phyloP scores from a whole-genome alignment of 345 rosid species.

The Excoecaria agallocha region DNA sequence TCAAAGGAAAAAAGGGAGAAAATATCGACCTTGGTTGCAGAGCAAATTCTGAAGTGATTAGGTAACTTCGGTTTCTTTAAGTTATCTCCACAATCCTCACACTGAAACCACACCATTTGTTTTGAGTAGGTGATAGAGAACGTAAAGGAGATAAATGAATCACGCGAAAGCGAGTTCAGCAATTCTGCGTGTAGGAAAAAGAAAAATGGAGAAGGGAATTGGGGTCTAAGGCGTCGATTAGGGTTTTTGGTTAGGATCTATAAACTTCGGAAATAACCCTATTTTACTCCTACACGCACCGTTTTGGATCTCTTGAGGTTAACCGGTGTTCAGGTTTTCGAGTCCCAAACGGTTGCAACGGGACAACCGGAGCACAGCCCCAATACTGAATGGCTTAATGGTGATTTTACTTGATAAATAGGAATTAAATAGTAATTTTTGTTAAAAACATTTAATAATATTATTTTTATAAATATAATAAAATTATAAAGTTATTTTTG shows the following conservation, averaged over 20 bases:
- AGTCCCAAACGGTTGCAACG: background rate
- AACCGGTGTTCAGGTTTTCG: background rate
- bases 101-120: conserved; percentile 96
- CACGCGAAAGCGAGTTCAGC: background rate
- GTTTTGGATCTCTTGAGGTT: background rate
- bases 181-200: background rate
- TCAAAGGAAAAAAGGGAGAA: background rate
- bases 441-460: too few species aligned
- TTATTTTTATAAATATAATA: too few species aligned
- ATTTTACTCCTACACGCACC: background rate
- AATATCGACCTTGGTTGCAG: conserved; percentile 58
- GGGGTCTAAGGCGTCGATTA: background rate
- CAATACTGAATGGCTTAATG: too few species aligned
- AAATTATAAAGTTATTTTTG: too few species aligned
- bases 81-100: conserved; percentile 91
- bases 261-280: background rate
- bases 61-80: conserved; percentile 92
- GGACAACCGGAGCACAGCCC: background rate
- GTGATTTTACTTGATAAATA: too few species aligned
- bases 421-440: too few species aligned
- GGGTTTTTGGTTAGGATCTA: background rate
- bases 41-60: conserved; percentile 76
- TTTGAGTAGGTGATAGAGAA: too few species aligned
- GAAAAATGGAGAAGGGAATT: background rate
- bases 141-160: background rate